phyloP scores from a whole-genome alignment of 176 grass and related monocot genomes.

The Echinochloa phyllopogon region DNA sequence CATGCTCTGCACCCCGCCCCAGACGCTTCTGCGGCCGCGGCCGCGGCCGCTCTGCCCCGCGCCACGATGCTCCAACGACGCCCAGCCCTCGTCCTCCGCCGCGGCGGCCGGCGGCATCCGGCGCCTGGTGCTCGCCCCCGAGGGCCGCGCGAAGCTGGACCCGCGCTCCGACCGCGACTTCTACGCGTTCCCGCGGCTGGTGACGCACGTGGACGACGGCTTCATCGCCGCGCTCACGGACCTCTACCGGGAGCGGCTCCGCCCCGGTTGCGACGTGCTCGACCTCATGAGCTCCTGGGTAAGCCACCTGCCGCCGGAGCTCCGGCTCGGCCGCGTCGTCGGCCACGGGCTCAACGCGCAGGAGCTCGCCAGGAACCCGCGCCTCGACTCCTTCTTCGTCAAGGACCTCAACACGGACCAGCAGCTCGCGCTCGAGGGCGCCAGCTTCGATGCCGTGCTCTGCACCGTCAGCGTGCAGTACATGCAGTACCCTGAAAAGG shows the following conservation, averaged over 20 bases:
- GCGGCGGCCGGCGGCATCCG: conserved; percentile 51
- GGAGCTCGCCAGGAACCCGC: conserved; percentile 75
- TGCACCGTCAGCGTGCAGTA: conserved; percentile 90
- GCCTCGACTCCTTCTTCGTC: conserved; percentile 82
- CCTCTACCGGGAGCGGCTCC: conserved; percentile 68
- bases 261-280: conserved; percentile 60
- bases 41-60: neutral
- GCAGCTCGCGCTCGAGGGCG: conserved; percentile 50
- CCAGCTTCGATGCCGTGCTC: conserved; percentile 72
- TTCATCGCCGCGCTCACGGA: conserved; percentile 79
- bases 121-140: conserved; percentile 65
- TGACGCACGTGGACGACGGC: conserved; percentile 85
- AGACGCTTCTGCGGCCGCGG: conserved; percentile 5
- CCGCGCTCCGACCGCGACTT: conserved; percentile 72
- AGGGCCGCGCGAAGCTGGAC: conserved; percentile 88
- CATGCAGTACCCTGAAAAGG: conserved; percentile 81
- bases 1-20: conserved; percentile 46
- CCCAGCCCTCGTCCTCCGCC: neutral
- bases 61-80: conserved; percentile 36
- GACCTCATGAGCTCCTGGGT: conserved; percentile 99
- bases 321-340: conserved; percentile 58
- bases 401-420: conserved; percentile 89
- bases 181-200: conserved; percentile 84
- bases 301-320: conserved; percentile 82
- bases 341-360: conserved; percentile 94